Evolutionary conservation across 2,329 filamentous ascomycete genomes (phyloP), one percentile per base, ranked within the genome.

Genomic region (Aspergillus sp.): DNA sequence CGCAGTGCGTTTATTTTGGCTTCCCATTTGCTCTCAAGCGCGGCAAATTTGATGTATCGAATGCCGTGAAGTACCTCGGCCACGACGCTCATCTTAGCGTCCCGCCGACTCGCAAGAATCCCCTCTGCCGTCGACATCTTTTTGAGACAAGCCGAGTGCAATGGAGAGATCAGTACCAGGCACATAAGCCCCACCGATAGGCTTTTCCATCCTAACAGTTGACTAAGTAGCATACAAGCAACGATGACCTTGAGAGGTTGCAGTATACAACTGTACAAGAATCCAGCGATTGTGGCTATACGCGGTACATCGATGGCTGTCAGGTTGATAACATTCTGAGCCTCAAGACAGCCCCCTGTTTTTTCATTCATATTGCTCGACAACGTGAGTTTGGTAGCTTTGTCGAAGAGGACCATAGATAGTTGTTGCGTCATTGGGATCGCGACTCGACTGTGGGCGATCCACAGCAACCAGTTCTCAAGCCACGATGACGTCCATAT

Each of bases 31-130:
- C 81, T 77, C 72, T 93, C 90, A 1, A 91, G 76, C 0, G 90
- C 90, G 1, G 89, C 88, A 67, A 93, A 92, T 69, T 93, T 93
- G 77, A 93, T 92, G 73, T 93, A 90, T 1, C 90, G 85, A 64
- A 93, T 92, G 4, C 90, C 90, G 66, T 89, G 85, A 1, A 93
- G 77, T 1, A 88, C 89, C 72, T 93, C 90, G 2, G 89, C 90
- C 24, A 93, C 84, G 12, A 91, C 82, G 0, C 83, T 86, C 72
- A 91, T 82, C 72, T 92, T 92, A 59, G 85, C 82, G 71, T 93
- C 90, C 51, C 89, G 82, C 22, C 88, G 81, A 69, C 89, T 90
- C 90, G 93, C 92, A 50, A 92, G 74, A 54, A 81, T 78, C 58
- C 89, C 86, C 67, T 91, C 87, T 4, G 86, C 84, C 20, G 77